These are phyloP conservation scores for Phytophthora chlamydospora DNA, from an alignment of 352 stramenopile genomes.

Conservation along the genomic window DNA sequence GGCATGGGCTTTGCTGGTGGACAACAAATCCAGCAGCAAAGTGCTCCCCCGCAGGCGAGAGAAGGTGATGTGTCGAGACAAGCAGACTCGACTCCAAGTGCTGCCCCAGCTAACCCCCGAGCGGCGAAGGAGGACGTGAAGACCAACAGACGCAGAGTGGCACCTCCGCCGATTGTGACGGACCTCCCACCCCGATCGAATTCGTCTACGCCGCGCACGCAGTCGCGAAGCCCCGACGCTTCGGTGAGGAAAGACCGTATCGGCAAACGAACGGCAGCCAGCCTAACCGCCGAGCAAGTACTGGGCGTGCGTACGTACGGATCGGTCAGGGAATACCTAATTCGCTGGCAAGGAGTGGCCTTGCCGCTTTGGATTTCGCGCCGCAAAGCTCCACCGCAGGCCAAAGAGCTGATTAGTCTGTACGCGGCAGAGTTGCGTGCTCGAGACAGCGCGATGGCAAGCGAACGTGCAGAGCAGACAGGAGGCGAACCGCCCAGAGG, in stretches of 20 bases:
- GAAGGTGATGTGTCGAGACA: background rate
- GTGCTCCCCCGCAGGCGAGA: background rate
- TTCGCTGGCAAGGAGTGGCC: conserved; percentile 37
- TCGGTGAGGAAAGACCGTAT: conserved; percentile 25
- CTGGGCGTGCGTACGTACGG: conserved; percentile 29
- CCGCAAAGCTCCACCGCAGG: conserved; percentile 37
- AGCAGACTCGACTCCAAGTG: background rate
- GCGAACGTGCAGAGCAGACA: conserved; percentile 4
- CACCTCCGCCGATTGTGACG: conserved; percentile 17
- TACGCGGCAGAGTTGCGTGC: conserved; percentile 26
- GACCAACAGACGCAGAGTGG: conserved; percentile 8
- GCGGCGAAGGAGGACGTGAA: conserved; percentile 2
- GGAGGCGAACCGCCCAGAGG: conserved; percentile 3
- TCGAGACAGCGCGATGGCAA: background rate
- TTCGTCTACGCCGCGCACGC: conserved; percentile 5
- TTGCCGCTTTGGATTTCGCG: conserved; percentile 43
- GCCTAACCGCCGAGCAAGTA: conserved; percentile 37
- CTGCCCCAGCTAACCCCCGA: background rate
- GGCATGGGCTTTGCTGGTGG: background rate
- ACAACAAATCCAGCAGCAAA: conserved; percentile 3
- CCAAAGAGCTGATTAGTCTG: conserved; percentile 38
- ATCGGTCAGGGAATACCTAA: conserved; percentile 38
- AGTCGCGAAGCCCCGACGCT: conserved; percentile 8
- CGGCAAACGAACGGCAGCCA: conserved; percentile 23
- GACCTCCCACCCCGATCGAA: conserved; percentile 11